These are phyloP conservation scores for Kodamaea leandrae DNA, from an alignment of 805 yeast genomes.

Conservation along the genomic window DNA sequence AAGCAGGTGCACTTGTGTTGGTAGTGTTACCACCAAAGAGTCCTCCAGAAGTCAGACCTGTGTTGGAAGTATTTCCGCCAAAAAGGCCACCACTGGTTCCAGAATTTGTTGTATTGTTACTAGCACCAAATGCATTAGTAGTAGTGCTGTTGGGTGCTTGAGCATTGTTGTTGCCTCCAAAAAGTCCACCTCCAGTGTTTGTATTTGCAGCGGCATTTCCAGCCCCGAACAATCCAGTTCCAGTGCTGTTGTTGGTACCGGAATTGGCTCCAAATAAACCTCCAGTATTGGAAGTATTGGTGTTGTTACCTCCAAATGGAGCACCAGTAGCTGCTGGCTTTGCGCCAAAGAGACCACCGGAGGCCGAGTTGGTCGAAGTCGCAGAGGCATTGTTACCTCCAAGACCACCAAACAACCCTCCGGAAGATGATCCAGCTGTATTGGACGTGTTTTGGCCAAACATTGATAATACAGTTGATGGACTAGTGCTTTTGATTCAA, in stretches of 20 bases:
- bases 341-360: constrained; percentile 4
- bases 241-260: background rate
- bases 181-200: background rate
- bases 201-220: background rate
- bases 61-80: constrained; percentile 7
- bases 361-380: constrained; percentile 1
- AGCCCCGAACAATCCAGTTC: constrained; percentile 4
- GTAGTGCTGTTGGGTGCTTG: background rate
- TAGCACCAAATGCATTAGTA: constrained; percentile 2
- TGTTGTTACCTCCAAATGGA: background rate
- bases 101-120: background rate
- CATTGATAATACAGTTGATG: constrained; percentile 2
- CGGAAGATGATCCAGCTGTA: constrained; percentile 4
- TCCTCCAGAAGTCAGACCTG: constrained; percentile 1
- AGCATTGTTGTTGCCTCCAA: constrained; percentile 6
- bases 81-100: constrained; percentile 7
- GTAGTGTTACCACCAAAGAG: constrained; percentile 7
- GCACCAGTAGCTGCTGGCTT: background rate
- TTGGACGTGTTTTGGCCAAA: constrained; percentile 11
- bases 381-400: constrained; percentile 1
- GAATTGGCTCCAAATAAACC: constrained; percentile 5
- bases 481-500: constrained; percentile 1
- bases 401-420: constrained; percentile 7
- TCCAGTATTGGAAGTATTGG: background rate
- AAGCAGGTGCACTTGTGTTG: background rate